These are phyloP conservation scores for Grigorovia jiainica DNA, from an alignment of 805 yeast species.

Conservation along the genomic window DNA sequence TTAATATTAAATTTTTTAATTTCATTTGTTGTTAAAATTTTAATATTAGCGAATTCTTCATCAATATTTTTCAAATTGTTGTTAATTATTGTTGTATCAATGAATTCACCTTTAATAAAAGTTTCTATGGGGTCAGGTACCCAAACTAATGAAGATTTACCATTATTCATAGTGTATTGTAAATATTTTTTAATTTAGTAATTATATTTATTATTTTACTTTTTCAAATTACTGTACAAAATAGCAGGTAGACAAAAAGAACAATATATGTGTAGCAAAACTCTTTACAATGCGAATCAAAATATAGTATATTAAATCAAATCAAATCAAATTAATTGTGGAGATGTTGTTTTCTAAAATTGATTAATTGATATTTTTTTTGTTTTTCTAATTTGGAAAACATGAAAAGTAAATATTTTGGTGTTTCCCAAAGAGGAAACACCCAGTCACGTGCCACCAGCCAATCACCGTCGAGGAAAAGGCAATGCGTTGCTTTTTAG, in stretches of 20 bases:
- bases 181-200: too few species aligned
- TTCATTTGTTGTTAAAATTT: slow-evolving; percentile 9
- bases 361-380: background rate
- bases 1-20: slow-evolving; percentile 21
- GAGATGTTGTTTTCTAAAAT: too few species aligned
- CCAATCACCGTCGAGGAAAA: background rate
- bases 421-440: background rate
- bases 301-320: too few species aligned
- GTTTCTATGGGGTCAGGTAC: slow-evolving; percentile 23
- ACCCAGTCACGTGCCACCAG: background rate
- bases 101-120: slow-evolving; percentile 22
- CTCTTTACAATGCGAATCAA: too few species aligned
- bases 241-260: too few species aligned
- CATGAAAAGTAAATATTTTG: background rate
- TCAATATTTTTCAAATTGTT: slow-evolving; percentile 13
- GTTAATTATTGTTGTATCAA: slow-evolving; percentile 13
- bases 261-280: too few species aligned
- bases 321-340: too few species aligned
- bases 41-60: slow-evolving; percentile 14
- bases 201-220: too few species aligned
- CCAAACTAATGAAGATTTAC: slow-evolving; percentile 18
- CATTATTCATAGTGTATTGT: background rate
- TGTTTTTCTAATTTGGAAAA: background rate
- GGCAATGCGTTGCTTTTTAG: too few species aligned
- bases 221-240: too few species aligned